phyloP scores from a whole-genome alignment of 345 rosid genomes.

The Citrus australasica region DNA sequence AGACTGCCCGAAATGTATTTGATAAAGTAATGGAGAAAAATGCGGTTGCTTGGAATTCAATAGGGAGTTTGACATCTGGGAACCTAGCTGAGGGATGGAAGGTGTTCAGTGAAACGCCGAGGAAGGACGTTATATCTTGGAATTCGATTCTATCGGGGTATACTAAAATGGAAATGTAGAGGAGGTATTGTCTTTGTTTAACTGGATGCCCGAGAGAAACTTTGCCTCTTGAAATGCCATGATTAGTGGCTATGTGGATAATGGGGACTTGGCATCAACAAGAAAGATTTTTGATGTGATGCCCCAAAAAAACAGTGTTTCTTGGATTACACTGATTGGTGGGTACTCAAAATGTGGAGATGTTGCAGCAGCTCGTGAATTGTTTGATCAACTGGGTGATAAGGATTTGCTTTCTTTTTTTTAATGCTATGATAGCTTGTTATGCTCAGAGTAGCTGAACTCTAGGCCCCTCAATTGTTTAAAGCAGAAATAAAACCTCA shows the following conservation, averaged over 20 bases:
- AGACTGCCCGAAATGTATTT: constrained; percentile 49
- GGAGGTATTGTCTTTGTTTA: constrained; percentile 42
- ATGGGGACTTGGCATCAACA: constrained; percentile 41
- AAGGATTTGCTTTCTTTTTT: constrained; percentile 41
- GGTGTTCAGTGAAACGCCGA: constrained; percentile 50
- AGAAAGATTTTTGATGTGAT: constrained; percentile 40
- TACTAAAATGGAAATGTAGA: constrained; percentile 51
- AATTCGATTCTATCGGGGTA: constrained; percentile 56
- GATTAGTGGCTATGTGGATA: constrained; percentile 53
- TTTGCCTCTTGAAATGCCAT: constrained; percentile 67
- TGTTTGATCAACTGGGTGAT: constrained; percentile 41
- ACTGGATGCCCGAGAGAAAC: constrained; percentile 54
- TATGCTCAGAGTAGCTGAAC: constrained; percentile 56
- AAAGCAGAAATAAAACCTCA: constrained; percentile 20
- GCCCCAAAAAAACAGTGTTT: constrained; percentile 46
- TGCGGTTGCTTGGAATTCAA: constrained; percentile 72
- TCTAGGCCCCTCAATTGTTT: constrained; percentile 51
- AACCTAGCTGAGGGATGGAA: constrained; percentile 39
- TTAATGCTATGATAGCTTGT: constrained; percentile 71
- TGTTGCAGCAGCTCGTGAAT: constrained; percentile 44
- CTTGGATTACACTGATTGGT: constrained; percentile 61
- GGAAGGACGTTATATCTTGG: constrained; percentile 65
- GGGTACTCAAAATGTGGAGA: constrained; percentile 64
- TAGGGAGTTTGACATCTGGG: constrained; percentile 53
- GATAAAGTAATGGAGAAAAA: constrained; percentile 45